A percentile compares a stretch with the other conserved stretches of the same genome.
These are phyloP conservation scores for Barbarea vulgaris DNA, from an alignment of 345 rosid genomes.

Conservation along the genomic window DNA sequence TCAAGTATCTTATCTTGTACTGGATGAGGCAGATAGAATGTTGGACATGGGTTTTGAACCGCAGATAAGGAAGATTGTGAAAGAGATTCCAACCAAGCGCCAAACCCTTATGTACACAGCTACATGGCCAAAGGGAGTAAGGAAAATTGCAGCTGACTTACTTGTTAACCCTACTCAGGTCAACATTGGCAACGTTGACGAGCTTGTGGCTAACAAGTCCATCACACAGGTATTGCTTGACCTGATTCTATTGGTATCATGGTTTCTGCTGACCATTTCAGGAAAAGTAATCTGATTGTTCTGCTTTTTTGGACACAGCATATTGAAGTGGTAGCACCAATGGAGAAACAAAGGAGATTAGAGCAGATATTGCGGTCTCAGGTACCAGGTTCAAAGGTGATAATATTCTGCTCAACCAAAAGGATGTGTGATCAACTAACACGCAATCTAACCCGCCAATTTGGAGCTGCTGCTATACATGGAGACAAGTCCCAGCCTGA, in stretches of 20 bases:
- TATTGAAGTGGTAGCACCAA: constrained; percentile 72
- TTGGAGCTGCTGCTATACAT: constrained; percentile 92
- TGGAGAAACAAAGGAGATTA: constrained; percentile 90
- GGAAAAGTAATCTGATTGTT: constrained; percentile 13
- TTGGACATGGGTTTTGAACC: constrained; percentile 99
- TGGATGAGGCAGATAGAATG: constrained; percentile 99
- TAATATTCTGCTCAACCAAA: constrained; percentile 83
- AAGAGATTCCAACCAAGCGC: constrained; percentile 86
- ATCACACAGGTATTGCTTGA: constrained; percentile 77
- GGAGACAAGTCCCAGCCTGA: constrained; percentile 91
- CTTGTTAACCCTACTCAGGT: constrained; percentile 94
- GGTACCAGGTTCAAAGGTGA: constrained; percentile 81
- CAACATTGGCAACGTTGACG: constrained; percentile 93
- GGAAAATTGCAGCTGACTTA: constrained; percentile 96
- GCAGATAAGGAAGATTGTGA: constrained; percentile 93
- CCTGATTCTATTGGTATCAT: neutral
- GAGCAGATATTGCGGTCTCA: constrained; percentile 91
- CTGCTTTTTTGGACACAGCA: constrained; percentile 46
- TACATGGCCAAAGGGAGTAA: constrained; percentile 97
- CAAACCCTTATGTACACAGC: constrained; percentile 99
- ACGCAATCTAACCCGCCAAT: constrained; percentile 66
- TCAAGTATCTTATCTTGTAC: constrained; percentile 92
- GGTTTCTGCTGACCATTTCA: neutral
- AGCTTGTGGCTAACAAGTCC: constrained; percentile 98
- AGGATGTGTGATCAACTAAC: constrained; percentile 93